A percentile compares a stretch with the other conserved stretches of the same genome.
Conservation (phyloP, 2,329 filamentous ascomycete genomes). For the Cladophialophora exuberans region DNA sequence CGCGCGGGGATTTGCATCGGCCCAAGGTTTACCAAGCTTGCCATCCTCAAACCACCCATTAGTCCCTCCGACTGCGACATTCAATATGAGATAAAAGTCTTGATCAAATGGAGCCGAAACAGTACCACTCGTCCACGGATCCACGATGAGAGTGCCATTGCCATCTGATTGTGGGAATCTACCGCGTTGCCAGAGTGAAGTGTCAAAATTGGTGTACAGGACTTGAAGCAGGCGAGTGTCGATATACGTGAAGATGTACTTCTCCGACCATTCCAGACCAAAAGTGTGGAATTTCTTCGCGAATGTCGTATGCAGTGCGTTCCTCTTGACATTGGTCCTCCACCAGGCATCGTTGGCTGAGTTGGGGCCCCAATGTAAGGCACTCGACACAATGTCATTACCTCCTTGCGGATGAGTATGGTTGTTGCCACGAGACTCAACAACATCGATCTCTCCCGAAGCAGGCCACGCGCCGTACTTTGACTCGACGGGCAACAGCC, state of each 20-base stretch:
- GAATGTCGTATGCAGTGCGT: constrained; percentile 76
- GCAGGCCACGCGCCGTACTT: constrained; percentile 77
- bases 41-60: constrained; percentile 85
- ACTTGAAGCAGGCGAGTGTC: constrained; percentile 80
- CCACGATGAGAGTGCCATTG: constrained; percentile 67
- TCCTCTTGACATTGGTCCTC: constrained; percentile 78
- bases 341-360: constrained; percentile 76
- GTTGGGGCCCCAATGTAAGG: constrained; percentile 82
- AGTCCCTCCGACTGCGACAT: constrained; percentile 74
- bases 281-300: constrained; percentile 72
- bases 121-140: constrained; percentile 65
- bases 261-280: constrained; percentile 83
- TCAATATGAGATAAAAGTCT: constrained; percentile 75
- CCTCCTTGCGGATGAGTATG: constrained; percentile 75
- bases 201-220: constrained; percentile 74
- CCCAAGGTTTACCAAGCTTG: constrained; percentile 74
- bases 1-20: constrained; percentile 68
- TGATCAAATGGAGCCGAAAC: constrained; percentile 74
- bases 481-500: constrained; percentile 77
- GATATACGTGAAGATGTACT: constrained; percentile 87
- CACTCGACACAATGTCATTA: constrained; percentile 78
- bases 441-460: constrained; percentile 83
- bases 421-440: constrained; percentile 82
- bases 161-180: constrained; percentile 64
- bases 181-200: constrained; percentile 70